These are phyloP conservation scores for Diutina neorugosa DNA, from an alignment of 1,139 yeast genomes.

Conservation along the genomic window DNA sequence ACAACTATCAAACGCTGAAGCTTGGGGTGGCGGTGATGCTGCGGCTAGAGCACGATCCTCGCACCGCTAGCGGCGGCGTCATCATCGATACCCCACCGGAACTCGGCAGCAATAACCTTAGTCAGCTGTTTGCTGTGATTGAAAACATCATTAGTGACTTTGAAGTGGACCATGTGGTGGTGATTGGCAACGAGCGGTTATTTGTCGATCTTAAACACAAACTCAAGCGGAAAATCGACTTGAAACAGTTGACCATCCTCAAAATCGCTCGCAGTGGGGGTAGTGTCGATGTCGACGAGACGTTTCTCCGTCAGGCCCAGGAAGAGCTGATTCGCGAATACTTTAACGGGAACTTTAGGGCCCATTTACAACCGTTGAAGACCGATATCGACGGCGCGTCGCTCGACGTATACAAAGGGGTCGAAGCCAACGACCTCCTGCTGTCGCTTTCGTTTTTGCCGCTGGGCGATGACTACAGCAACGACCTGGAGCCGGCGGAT, in stretches of 20 bases:
- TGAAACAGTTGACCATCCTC: conserved; percentile 30
- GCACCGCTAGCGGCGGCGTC: conserved; percentile 43
- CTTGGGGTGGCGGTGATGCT: conserved; percentile 48
- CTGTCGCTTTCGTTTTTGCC: conserved; percentile 31
- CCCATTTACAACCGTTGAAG: conserved; percentile 62
- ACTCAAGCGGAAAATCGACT: conserved; percentile 28
- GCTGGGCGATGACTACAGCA: conserved; percentile 32
- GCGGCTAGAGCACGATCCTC: conserved; percentile 45
- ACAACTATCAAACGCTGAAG: conserved; percentile 40
- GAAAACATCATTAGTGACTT: conserved; percentile 53
- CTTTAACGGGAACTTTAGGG: conserved; percentile 66
- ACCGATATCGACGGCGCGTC: conserved; percentile 29
- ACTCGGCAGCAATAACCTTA: conserved; percentile 1
- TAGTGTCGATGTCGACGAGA: conserved; percentile 58
- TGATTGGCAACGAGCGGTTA: conserved; percentile 54
- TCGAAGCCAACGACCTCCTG: conserved; percentile 24
- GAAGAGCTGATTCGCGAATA: conserved; percentile 74
- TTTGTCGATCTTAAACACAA: conserved; percentile 51
- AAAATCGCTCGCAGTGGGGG: conserved; percentile 69
- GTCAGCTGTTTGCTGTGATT: conserved; percentile 29
- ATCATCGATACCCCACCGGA: conserved; percentile 76
- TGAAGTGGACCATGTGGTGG: conserved; percentile 43
- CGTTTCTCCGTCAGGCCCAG: conserved; percentile 57
- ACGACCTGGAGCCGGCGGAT: conserved; percentile 16
- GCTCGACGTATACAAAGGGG: conserved; percentile 26